These are phyloP conservation scores for Colletotrichum neosansevieriae DNA, from an alignment of 2,329 filamentous ascomycete genomes.

Conservation along the genomic window DNA sequence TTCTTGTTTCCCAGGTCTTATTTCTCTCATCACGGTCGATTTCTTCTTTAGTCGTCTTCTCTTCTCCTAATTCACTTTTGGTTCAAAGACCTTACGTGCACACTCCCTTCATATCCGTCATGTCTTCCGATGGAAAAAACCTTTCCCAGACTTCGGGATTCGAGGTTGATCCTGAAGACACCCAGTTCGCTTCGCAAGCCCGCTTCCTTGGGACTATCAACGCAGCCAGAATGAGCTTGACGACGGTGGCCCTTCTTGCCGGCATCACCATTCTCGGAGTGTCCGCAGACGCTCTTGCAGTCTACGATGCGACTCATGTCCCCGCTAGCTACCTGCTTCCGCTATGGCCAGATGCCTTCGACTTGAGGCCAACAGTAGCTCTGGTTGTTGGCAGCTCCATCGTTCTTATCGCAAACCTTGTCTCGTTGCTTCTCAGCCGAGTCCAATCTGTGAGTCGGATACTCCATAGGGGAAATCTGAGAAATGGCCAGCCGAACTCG, in stretches of 20 bases:
- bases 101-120: background rate
- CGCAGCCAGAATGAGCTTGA: slow-evolving; percentile 60
- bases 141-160: slow-evolving; percentile 60
- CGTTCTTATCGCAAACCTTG: slow-evolving; percentile 60
- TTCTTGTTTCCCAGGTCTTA: slow-evolving; percentile 9
- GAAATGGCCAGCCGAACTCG: background rate
- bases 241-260: slow-evolving; percentile 61
- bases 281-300: slow-evolving; percentile 64
- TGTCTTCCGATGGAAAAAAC: slow-evolving; percentile 51
- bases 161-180: slow-evolving; percentile 59
- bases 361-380: slow-evolving; percentile 67
- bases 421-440: slow-evolving; percentile 63
- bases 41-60: background rate
- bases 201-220: slow-evolving; percentile 57
- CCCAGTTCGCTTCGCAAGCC: slow-evolving; percentile 52
- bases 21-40: background rate
- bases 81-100: background rate
- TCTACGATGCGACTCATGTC: slow-evolving; percentile 67
- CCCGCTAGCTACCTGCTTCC: slow-evolving; percentile 61
- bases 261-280: slow-evolving; percentile 66
- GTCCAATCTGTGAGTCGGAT: slow-evolving; percentile 60
- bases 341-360: slow-evolving; percentile 69
- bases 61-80: background rate
- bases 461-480: background rate
- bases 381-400: slow-evolving; percentile 65